Evolutionary conservation across 371 early-diverging fungal species (phyloP).

Genomic region (Mortierella sp.): DNA sequence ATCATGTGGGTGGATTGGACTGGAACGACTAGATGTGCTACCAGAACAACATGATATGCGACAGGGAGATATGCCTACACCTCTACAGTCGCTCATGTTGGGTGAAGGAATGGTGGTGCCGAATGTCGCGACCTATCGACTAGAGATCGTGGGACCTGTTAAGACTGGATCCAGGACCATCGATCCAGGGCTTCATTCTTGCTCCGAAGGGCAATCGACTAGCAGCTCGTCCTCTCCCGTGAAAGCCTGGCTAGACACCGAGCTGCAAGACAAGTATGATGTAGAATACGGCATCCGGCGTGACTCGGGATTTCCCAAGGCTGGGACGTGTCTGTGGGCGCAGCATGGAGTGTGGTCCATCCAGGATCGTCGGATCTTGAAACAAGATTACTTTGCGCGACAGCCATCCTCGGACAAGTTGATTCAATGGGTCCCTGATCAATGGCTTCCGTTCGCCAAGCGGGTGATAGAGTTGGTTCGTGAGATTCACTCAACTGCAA

Average conservation of each 20-base stretch:
- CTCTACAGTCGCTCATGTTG: constrained; percentile 68
- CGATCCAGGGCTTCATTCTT: constrained; percentile 58
- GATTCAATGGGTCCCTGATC: constrained; percentile 56
- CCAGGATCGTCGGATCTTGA: constrained; percentile 37
- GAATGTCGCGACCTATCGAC: constrained; percentile 61
- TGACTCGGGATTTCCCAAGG: constrained; percentile 42
- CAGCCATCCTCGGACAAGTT: constrained; percentile 31
- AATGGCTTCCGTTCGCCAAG: constrained; percentile 67
- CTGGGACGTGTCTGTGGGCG: constrained; percentile 73
- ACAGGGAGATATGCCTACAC: constrained; percentile 71
- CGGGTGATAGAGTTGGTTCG: constrained; percentile 57
- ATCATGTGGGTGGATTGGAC: constrained; percentile 68
- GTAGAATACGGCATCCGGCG: constrained; percentile 56
- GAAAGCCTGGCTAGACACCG: constrained; percentile 60
- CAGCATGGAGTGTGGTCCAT: constrained; percentile 74
- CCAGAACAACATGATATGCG: constrained; percentile 62
- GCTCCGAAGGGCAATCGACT: background rate
- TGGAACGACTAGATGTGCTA: constrained; percentile 57
- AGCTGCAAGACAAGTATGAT: constrained; percentile 41
- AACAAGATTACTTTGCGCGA: constrained; percentile 67
- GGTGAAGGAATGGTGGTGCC: constrained; percentile 65
- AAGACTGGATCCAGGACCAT: constrained; percentile 56
- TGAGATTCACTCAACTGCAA: constrained; percentile 57
- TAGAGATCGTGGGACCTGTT: constrained; percentile 63
- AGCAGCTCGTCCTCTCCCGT: constrained; percentile 1